A percentile compares a stretch with the other conserved stretches of the same genome.
Conservation (phyloP, 73 alveolate species). For the Tetrahymena borealis region DNA sequence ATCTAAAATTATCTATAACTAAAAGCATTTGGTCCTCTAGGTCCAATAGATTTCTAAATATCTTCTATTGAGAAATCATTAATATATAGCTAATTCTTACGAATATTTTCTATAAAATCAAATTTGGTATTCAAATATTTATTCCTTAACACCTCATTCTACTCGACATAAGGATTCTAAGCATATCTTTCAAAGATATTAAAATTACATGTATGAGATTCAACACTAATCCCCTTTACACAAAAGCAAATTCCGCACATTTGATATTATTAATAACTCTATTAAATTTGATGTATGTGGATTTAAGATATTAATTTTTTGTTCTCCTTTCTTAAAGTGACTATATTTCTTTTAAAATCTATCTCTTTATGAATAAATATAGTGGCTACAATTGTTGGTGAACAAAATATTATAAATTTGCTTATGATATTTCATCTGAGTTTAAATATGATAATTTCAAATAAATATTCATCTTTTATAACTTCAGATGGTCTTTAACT, state of each 20-base stretch:
- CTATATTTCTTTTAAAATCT: background rate
- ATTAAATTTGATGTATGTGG: background rate
- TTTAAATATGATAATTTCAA: too few relatives aligned
- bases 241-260: background rate
- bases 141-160: background rate
- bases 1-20: background rate
- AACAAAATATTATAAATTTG: too few relatives aligned
- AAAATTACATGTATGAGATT: background rate
- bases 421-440: too few relatives aligned
- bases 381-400: background rate
- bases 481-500: too few relatives aligned
- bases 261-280: background rate
- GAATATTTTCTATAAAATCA: background rate
- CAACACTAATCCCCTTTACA: background rate
- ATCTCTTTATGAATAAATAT: background rate
- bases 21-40: background rate
- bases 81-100: background rate
- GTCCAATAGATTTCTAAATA: background rate
- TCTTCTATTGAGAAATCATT: background rate
- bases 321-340: background rate
- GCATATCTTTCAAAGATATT: background rate
- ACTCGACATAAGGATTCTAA: background rate
- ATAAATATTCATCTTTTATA: too few relatives aligned
- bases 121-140: background rate
- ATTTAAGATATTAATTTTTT: background rate